Conservation (phyloP, 2,329 filamentous ascomycete genomes). For the Mariannaea sp. region DNA sequence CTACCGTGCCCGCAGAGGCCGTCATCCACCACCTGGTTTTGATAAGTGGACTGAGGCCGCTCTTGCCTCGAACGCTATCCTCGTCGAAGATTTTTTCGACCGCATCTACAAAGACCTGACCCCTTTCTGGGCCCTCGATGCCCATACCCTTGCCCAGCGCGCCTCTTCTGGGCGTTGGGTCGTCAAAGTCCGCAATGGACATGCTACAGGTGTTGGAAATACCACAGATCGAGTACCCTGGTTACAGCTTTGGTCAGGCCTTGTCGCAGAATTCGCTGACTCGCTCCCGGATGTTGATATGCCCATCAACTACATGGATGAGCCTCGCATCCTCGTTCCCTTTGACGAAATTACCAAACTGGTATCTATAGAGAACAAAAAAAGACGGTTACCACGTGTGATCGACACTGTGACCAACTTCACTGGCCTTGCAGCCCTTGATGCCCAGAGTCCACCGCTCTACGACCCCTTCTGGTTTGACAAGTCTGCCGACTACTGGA, state of each 20-base stretch:
- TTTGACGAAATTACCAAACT: slow-evolving; percentile 60
- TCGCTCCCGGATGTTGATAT: slow-evolving; percentile 68
- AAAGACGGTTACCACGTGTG: slow-evolving; percentile 49
- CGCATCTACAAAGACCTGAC: slow-evolving; percentile 66
- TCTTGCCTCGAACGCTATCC: slow-evolving; percentile 54
- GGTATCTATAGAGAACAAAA: slow-evolving; percentile 53
- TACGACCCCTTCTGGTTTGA: slow-evolving; percentile 55
- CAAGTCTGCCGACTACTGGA: slow-evolving; percentile 60
- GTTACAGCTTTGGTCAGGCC: slow-evolving; percentile 53
- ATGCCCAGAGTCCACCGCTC: slow-evolving; percentile 40
- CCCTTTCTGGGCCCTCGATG: slow-evolving; percentile 63
- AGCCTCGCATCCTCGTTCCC: slow-evolving; percentile 65
- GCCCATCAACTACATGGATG: slow-evolving; percentile 68
- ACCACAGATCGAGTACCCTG: slow-evolving; percentile 48
- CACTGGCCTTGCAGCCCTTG: slow-evolving; percentile 47
- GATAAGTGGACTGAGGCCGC: slow-evolving; percentile 64
- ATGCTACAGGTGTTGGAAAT: slow-evolving; percentile 47
- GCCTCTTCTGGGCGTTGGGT: slow-evolving; percentile 52
- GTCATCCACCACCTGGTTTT: slow-evolving; percentile 68
- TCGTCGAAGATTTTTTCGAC: slow-evolving; percentile 68
- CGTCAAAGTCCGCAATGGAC: slow-evolving; percentile 54
- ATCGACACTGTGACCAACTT: slow-evolving; percentile 51
- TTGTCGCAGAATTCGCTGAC: slow-evolving; percentile 57
- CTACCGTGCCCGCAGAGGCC: slow-evolving; percentile 60
- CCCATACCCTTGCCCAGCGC: slow-evolving; percentile 44